Evolutionary conservation across 306 rosid species (phyloP).

Genomic region (Prunus padus): DNA sequence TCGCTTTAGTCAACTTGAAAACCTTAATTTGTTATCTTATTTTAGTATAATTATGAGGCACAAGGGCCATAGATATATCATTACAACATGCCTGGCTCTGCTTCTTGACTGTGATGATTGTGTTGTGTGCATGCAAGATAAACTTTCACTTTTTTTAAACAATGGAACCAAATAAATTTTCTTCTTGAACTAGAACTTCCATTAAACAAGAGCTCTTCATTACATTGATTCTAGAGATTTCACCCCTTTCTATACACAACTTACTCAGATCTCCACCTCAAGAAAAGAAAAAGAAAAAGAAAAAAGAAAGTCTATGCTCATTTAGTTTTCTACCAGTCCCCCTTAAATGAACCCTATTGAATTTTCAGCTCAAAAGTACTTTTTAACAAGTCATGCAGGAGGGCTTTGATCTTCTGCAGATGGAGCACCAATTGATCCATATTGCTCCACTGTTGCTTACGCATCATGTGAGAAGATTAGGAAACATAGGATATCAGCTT

Average conservation of each 20-base stretch:
- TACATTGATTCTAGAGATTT: slow-evolving; percentile 15
- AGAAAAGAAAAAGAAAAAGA: neutral
- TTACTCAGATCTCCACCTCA: slow-evolving; percentile 10
- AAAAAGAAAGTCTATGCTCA: slow-evolving; percentile 8
- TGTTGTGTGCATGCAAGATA: slow-evolving; percentile 28
- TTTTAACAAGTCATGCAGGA: slow-evolving; percentile 31
- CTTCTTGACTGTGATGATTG: slow-evolving; percentile 10
- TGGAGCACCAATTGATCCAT: slow-evolving; percentile 19
- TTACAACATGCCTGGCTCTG: neutral
- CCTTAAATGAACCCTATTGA: slow-evolving; percentile 29
- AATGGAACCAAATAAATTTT: slow-evolving; percentile 3
- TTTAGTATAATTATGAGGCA: neutral
- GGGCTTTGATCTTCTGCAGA: slow-evolving; percentile 20
- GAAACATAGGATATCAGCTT: slow-evolving; percentile 42
- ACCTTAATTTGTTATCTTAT: too few species aligned
- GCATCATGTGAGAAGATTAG: slow-evolving; percentile 36
- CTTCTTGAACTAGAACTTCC: slow-evolving; percentile 11
- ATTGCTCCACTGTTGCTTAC: slow-evolving; percentile 41
- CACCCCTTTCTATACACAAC: slow-evolving; percentile 19
- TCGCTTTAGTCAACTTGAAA: too few species aligned
- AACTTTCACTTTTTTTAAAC: neutral
- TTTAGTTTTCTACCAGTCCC: slow-evolving; percentile 15
- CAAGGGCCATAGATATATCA: slow-evolving; percentile 8
- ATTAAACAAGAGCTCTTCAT: neutral
- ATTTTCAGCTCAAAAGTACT: slow-evolving; percentile 27